A percentile compares a stretch with the other conserved stretches of the same genome.
Evolutionary conservation across 306 rosid species (phyloP).

Genomic region (Ochetophila trinervis): DNA sequence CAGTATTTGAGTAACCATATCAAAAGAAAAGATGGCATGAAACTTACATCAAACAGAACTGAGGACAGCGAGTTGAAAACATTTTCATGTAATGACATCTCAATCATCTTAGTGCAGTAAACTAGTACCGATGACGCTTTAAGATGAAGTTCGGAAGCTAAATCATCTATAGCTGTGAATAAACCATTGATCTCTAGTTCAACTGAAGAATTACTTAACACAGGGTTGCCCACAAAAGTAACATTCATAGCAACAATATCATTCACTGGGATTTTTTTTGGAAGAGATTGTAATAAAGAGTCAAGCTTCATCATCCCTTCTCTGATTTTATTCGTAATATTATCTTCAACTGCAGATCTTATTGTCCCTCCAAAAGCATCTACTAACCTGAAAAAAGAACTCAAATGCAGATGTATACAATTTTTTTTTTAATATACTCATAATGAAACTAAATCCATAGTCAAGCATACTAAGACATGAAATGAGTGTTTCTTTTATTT

Average conservation of each 20-base stretch:
- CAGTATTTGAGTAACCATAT: conserved; percentile 5
- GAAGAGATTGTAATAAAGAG: conserved; percentile 54
- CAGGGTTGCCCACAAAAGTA: conserved; percentile 61
- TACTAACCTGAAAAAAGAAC: conserved; percentile 48
- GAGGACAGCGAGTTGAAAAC: conserved; percentile 63
- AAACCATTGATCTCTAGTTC: conserved; percentile 66
- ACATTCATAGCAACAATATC: conserved; percentile 53
- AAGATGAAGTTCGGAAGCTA: conserved; percentile 27
- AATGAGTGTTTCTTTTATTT: too few relatives aligned
- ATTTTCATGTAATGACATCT: conserved; percentile 67
- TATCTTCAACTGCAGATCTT: conserved; percentile 64
- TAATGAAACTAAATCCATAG: too few relatives aligned
- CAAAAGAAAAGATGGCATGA: conserved; percentile 3
- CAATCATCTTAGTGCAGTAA: conserved; percentile 60
- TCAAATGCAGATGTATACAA: neutral
- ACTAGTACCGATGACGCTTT: conserved; percentile 28
- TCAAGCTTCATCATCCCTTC: conserved; percentile 64
- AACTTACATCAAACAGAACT: conserved; percentile 63
- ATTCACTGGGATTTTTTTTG: conserved; percentile 50
- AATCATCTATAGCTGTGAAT: conserved; percentile 32
- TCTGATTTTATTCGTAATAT: conserved; percentile 48
- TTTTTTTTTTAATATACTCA: neutral
- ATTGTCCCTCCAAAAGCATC: conserved; percentile 55
- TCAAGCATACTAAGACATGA: too few relatives aligned
- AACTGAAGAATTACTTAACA: conserved; percentile 50